Base-by-base conservation (phyloP, 805 yeast species). In the Myxozyma vanderwaltii region DNA sequence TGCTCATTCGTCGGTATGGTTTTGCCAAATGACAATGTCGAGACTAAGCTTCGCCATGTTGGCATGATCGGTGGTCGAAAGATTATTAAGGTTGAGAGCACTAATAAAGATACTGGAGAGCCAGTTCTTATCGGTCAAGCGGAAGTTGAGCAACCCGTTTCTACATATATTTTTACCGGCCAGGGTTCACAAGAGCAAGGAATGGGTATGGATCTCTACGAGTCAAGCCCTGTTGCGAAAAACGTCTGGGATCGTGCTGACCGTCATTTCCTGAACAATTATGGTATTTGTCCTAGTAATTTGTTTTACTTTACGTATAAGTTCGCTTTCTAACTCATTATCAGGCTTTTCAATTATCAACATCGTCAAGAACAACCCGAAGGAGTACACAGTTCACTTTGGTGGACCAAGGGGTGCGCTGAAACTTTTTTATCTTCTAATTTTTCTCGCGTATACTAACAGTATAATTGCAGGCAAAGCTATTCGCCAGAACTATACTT, bases 141-240 rank as follows among this genome's bases (percentile, higher is more conserved):
- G 57, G 99, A 94, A 79, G 91, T 95, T 71, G 98, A 94, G 70
- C 99, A 94, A 79, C 99, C 99, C 35, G 88, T 86, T 54, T 89
- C 98, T 45, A 88, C 99, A 21, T 94, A 89, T 74, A 96, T 94
- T 59, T 94, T 95, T 79, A 94, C 99, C 66, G 99, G 99, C 73
- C 99, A 94, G 81, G 99, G 99, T 76, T 92, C 99, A 62, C 99
- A 94, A 78, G 99, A 95, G 77, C 99, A 95, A 80, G 97, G 97
- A 75, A 94, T 94, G 99, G 99, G 99, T 82, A 94, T 94, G 99
- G 99, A 94, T 76, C 82, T 94, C 73, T 94, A 94, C 76, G 86
- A 85, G 66, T 81, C 88, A 43, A 88, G 96, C 51, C 91, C 84
- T 31, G 97, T 94, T 74, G 99, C 99, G 54, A 85, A 85, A 71